These are phyloP conservation scores for Russula griseocarnosa DNA, from an alignment of 768 basidiomycete genomes.

Conservation along the genomic window DNA sequence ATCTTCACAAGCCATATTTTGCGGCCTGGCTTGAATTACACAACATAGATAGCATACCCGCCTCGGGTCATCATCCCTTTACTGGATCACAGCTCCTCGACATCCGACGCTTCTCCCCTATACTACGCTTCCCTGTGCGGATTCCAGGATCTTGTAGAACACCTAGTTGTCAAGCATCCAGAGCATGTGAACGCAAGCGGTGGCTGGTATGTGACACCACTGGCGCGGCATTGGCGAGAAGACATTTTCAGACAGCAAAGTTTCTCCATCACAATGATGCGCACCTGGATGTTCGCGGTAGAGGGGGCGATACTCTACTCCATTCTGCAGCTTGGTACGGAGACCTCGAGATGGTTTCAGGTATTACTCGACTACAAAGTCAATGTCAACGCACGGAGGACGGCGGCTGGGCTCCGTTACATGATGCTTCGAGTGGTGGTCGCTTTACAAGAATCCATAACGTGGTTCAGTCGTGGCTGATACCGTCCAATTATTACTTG, in stretches of 20 bases:
- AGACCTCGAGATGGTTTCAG: neutral
- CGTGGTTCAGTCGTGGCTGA: neutral
- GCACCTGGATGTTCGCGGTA: neutral
- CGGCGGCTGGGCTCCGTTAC: neutral
- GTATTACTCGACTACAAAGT: neutral
- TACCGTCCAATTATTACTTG: neutral
- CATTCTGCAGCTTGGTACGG: neutral
- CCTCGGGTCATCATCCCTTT: neutral
- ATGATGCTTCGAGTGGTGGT: neutral
- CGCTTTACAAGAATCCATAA: too few species aligned
- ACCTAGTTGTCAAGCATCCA: neutral
- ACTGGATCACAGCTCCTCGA: neutral
- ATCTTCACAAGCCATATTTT: neutral
- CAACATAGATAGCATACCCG: neutral
- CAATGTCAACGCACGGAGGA: neutral
- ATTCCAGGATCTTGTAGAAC: neutral
- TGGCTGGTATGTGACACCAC: neutral
- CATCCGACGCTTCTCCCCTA: neutral
- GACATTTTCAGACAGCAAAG: neutral
- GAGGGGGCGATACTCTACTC: neutral
- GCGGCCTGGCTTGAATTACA: neutral
- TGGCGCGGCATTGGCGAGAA: neutral
- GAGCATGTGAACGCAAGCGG: too few species aligned
- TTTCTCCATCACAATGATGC: neutral
- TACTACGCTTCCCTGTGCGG: constrained; percentile 2